phyloP scores from a whole-genome alignment of 768 basidiomycete genomes.

The Kwoniella heveanensis region DNA sequence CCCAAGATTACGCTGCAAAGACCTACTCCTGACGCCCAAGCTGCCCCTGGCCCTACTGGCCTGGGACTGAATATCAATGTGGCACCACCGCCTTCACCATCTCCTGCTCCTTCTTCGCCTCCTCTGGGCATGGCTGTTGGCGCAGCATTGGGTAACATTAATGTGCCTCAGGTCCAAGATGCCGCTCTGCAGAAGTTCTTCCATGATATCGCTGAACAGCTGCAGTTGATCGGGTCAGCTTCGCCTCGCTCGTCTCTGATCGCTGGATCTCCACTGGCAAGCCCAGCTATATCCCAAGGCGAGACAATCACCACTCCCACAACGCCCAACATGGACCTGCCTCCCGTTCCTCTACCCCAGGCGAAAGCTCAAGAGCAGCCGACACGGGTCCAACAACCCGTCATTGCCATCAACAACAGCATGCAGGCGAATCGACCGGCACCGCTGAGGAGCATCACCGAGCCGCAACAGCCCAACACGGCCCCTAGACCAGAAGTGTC shows the following conservation, averaged over 20 bases:
- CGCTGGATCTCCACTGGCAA: slow-evolving; percentile 3
- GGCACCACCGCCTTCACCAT: slow-evolving; percentile 24
- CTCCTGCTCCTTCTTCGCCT: slow-evolving; percentile 24
- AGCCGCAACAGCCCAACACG: slow-evolving; percentile 14
- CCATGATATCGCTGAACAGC: slow-evolving; percentile 76
- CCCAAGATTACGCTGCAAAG: slow-evolving; percentile 44
- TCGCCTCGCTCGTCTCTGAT: slow-evolving; percentile 35
- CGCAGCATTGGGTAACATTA: slow-evolving; percentile 53
- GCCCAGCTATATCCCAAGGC: slow-evolving; percentile 28
- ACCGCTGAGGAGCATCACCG: slow-evolving; percentile 13
- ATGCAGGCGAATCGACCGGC: slow-evolving; percentile 6
- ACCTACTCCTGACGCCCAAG: slow-evolving; percentile 31
- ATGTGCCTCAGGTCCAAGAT: slow-evolving; percentile 70
- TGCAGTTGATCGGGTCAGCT: slow-evolving; percentile 68
- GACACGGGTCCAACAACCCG: no score
- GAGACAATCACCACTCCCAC: slow-evolving; percentile 26
- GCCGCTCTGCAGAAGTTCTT: slow-evolving; percentile 79
- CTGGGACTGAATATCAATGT: slow-evolving; percentile 32
- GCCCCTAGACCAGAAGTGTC: slow-evolving; percentile 18
- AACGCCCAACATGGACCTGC: slow-evolving; percentile 11
- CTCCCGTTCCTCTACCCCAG: neutral
- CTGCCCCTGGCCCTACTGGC: slow-evolving; percentile 15
- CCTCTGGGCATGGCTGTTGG: slow-evolving; percentile 13
- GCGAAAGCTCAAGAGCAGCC: no score
- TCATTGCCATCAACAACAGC: no score